Conservation (phyloP, 495 filamentous ascomycete species). For the Achaetomiella virescens region DNA sequence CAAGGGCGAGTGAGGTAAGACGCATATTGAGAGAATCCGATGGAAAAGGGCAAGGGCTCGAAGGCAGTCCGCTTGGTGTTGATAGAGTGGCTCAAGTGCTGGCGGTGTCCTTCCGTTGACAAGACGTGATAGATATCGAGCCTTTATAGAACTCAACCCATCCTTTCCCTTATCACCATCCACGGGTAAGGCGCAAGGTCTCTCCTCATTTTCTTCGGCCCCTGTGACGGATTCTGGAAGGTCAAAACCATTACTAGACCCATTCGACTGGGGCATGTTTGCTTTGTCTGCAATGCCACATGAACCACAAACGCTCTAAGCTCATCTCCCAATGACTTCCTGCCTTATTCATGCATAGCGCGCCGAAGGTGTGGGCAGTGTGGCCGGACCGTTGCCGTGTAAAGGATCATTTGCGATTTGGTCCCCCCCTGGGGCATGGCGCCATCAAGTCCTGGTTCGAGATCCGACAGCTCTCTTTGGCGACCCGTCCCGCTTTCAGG, state of each 20-base stretch:
- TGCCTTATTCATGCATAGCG: conserved; percentile 20
- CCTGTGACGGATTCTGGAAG: conserved; percentile 14
- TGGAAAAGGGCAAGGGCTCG: conserved; percentile 2
- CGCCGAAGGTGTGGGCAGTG: background rate
- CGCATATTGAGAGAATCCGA: conserved; percentile 28
- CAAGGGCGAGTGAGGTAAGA: conserved; percentile 29
- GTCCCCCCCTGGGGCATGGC: no score
- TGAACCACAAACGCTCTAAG: background rate
- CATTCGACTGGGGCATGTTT: background rate
- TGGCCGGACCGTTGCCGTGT: background rate
- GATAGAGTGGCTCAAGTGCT: background rate
- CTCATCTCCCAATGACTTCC: conserved; percentile 13
- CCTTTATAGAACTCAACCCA: background rate
- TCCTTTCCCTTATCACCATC: background rate
- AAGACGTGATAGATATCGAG: no score
- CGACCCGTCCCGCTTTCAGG: no score
- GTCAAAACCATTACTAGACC: background rate
- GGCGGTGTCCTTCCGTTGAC: background rate
- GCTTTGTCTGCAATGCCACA: conserved; percentile 8
- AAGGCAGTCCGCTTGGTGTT: background rate
- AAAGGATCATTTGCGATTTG: background rate
- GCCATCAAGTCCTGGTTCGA: no score
- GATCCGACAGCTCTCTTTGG: no score
- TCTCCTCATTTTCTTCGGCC: background rate
- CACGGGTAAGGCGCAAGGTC: background rate